These are phyloP conservation scores for Aspergillus ruber DNA, from an alignment of 2,329 filamentous ascomycete genomes.

Conservation along the genomic window DNA sequence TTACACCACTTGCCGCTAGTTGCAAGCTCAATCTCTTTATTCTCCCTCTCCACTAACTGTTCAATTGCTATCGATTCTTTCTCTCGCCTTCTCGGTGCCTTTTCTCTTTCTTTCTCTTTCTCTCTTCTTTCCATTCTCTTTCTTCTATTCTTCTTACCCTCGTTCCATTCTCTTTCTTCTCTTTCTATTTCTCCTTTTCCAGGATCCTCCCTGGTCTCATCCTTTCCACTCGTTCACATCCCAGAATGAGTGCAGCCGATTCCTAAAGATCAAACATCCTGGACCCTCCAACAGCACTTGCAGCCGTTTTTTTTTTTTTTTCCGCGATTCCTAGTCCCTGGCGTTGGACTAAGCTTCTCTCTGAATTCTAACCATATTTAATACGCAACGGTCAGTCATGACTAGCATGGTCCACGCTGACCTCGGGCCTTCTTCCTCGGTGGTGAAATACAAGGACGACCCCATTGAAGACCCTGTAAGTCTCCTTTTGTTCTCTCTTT, in stretches of 20 bases:
- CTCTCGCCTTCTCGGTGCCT: slow-evolving; percentile 5
- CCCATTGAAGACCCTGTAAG: slow-evolving; percentile 43
- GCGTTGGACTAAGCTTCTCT: not conserved
- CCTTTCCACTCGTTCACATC: slow-evolving; percentile 6
- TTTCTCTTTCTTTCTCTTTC: slow-evolving; percentile 8
- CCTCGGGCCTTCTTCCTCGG: slow-evolving; percentile 27
- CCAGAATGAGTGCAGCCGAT: slow-evolving; percentile 30
- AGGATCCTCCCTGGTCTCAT: slow-evolving; percentile 5
- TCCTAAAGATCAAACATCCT: slow-evolving; percentile 26
- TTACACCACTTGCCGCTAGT: slow-evolving; percentile 35
- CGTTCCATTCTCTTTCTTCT: slow-evolving; percentile 3
- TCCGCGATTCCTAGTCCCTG: not conserved
- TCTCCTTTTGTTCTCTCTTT: slow-evolving; percentile 10
- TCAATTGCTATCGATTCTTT: slow-evolving; percentile 11
- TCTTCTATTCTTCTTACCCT: slow-evolving; percentile 8
- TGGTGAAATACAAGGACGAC: slow-evolving; percentile 44
- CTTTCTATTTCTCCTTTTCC: slow-evolving; percentile 9
- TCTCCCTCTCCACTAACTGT: slow-evolving; percentile 16
- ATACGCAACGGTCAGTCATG: slow-evolving; percentile 23
- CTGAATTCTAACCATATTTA: slow-evolving; percentile 6
- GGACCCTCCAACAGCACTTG: slow-evolving; percentile 26
- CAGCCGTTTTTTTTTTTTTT: not conserved
- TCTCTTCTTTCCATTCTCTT: slow-evolving; percentile 8
- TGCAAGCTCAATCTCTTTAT: slow-evolving; percentile 26
- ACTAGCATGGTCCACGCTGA: slow-evolving; percentile 40